Conservation (phyloP, 768 basidiomycete species). For the Mycena venus region DNA sequence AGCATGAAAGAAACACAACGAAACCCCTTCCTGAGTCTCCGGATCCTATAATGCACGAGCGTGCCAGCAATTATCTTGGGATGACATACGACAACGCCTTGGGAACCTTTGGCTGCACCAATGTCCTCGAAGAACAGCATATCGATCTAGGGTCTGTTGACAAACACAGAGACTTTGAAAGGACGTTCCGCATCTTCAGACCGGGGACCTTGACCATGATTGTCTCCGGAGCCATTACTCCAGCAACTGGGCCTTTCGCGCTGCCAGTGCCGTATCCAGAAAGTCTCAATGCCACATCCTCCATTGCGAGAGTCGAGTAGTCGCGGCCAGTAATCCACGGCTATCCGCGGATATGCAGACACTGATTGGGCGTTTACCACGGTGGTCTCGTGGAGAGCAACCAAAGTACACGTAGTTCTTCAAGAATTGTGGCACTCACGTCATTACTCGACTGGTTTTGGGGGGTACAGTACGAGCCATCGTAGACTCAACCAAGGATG, state of each 20-base stretch:
- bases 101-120: neutral
- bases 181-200: neutral
- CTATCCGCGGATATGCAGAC: neutral
- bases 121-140: neutral
- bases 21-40: neutral
- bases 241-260: neutral
- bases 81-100: neutral
- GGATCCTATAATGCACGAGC: neutral
- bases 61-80: neutral
- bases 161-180: neutral
- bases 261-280: neutral
- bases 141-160: neutral
- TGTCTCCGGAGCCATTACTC: neutral
- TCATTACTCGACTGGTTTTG: too few relatives aligned
- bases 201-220: neutral
- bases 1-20: neutral
- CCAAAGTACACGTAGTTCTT: neutral
- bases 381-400: neutral
- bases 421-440: neutral
- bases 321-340: neutral
- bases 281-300: neutral
- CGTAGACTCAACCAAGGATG: too few relatives aligned
- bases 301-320: neutral
- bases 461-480: too few relatives aligned
- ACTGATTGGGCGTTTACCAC: too few relatives aligned